Evolutionary conservation across 495 filamentous ascomycete species (phyloP), one percentile per base, ranked within the genome.

Genomic region (Aspergillus bridgeri): DNA sequence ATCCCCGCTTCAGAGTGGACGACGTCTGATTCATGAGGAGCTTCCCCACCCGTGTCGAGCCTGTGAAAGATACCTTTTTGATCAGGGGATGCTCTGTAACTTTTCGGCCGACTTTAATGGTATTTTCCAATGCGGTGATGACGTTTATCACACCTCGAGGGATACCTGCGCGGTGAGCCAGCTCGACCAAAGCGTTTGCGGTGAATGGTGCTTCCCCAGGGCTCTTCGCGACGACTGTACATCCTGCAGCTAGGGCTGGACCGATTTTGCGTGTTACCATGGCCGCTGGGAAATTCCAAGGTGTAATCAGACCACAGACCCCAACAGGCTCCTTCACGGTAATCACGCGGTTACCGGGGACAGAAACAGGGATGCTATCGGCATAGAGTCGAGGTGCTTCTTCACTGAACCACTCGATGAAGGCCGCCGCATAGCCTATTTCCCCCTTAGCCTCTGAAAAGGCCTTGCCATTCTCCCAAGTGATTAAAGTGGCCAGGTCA

Each of bases 381-480:
- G 87, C 89, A 65, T 90, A 89, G 18, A 77, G 67, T 48, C 89
- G 76, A 2, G 86, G 83, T 1, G 89, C 88, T 68, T 90, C 87
- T 65, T 90, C 88, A 56, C 77, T 78, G 65, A 90, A 91, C 88
- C 88, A 91, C 71, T 90, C 87, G 66, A 90, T 84, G 76, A 91
- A 91, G 66, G 77, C 82, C 42, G 89, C 86, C 2, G 87, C 88
- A 67, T 89, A 91, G 19, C 75, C 76, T 2, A 84, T 85, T 74
- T 92, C 89, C 47, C 86, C 87, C 65, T 80, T 83, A 9, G 89
- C 88, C 70, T 91, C 89, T n/a, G 83, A 79, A 18, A 81, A 56
- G 3, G 88, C 84, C 71, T 92, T 92, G 42, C 89, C 88, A 63
- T 91, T 90, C 69, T 90, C 88, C 83, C 81, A 85, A 20, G 79